A percentile compares a stretch with the other conserved stretches of the same genome.
Conservation (phyloP, 441 rosid genomes). For the Sinapis alba region DNA sequence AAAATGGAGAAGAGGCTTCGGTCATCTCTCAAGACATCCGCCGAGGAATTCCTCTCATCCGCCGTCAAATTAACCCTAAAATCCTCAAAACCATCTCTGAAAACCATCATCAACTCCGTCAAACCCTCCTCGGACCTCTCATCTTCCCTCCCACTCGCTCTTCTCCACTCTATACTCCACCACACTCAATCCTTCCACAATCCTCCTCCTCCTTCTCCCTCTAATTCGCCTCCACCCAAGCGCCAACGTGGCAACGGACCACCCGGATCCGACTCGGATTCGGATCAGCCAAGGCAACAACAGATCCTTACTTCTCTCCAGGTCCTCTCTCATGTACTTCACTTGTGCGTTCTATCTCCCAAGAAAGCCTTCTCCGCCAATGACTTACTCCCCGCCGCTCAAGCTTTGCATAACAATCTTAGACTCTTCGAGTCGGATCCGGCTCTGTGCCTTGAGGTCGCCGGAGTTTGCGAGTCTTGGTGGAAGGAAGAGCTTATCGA, state of each 20-base stretch:
- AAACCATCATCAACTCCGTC: conserved; percentile 59
- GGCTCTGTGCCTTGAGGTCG: conserved; percentile 57
- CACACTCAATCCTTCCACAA: conserved; percentile 50
- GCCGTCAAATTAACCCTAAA: conserved; percentile 53
- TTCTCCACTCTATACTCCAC: conserved; percentile 45
- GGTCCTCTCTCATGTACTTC: conserved; percentile 47
- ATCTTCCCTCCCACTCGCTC: conserved; percentile 57
- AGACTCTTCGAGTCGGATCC: conserved; percentile 71
- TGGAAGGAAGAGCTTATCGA: conserved; percentile 66
- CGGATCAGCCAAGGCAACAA: conserved; percentile 35
- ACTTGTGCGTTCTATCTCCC: conserved; percentile 59
- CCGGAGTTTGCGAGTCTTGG: conserved; percentile 77
- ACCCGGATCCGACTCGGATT: conserved; percentile 21
- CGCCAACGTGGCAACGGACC: conserved; percentile 58
- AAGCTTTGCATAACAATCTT: conserved; percentile 67
- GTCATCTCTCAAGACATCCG: conserved; percentile 65
- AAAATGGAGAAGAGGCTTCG: conserved; percentile 85
- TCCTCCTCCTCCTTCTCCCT: conserved; percentile 36
- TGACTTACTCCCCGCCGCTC: conserved; percentile 62
- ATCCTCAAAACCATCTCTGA: conserved; percentile 67
- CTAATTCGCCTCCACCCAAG: conserved; percentile 66
- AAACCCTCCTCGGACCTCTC: conserved; percentile 57
- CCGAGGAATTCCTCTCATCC: conserved; percentile 67
- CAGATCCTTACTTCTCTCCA: conserved; percentile 49
- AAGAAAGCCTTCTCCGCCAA: conserved; percentile 48